These are phyloP conservation scores for Neofusicoccum laricinum DNA, from an alignment of 2,329 filamentous ascomycete species.

Conservation along the genomic window DNA sequence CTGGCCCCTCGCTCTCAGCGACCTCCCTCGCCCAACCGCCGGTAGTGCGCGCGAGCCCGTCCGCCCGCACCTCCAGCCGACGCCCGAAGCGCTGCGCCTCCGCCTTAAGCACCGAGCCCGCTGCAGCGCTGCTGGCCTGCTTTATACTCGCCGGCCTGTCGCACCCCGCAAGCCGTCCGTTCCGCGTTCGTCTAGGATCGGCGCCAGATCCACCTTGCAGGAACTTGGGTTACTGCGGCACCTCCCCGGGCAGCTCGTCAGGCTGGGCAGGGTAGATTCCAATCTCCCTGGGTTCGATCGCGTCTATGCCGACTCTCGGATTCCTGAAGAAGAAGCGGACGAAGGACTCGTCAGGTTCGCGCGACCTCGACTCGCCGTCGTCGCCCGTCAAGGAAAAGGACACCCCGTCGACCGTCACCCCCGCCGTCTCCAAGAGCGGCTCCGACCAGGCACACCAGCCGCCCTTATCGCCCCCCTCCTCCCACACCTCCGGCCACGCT, in stretches of 20 bases:
- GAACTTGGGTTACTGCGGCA: constrained; percentile 15
- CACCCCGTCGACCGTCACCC: constrained; percentile 28
- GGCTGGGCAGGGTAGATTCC: constrained; percentile 28
- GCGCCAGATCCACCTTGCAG: constrained; percentile 18
- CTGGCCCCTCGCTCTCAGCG: background rate
- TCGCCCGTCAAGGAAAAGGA: constrained; percentile 62
- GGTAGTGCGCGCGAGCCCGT: background rate
- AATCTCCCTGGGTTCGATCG: constrained; percentile 19
- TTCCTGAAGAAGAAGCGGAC: constrained; percentile 99
- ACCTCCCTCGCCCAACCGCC: constrained; percentile 7
- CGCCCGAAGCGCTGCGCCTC: background rate
- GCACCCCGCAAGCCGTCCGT: constrained; percentile 14
- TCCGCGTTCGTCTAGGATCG: constrained; percentile 14
- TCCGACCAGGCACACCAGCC: constrained; percentile 26
- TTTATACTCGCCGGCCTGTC: constrained; percentile 12
- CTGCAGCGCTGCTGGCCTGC: background rate
- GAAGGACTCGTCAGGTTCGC: constrained; percentile 69
- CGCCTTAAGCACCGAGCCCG: background rate
- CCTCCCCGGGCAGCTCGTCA: constrained; percentile 18
- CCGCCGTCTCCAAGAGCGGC: constrained; percentile 30
- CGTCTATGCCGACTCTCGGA: constrained; percentile 84
- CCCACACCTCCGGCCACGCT: constrained; percentile 24
- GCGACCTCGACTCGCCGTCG: constrained; percentile 64
- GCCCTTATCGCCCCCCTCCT: constrained; percentile 5
- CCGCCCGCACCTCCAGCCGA: background rate